These are phyloP conservation scores for Ogataea chonburiensis DNA, from an alignment of 805 yeast genomes.

Conservation along the genomic window DNA sequence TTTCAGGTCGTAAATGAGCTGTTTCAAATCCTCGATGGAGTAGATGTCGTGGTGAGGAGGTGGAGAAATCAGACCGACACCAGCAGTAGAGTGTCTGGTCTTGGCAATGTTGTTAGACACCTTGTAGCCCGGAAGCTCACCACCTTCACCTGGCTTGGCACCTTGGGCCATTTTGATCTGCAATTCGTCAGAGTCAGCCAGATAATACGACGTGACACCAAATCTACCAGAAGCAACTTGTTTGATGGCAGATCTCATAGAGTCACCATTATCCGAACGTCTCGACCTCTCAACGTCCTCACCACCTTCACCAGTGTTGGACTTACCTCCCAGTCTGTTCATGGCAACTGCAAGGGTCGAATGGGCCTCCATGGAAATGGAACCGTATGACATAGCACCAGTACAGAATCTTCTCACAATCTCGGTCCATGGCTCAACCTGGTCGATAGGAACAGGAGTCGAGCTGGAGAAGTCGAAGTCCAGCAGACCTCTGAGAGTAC, in stretches of 20 bases:
- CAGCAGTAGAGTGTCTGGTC: constrained; percentile 94
- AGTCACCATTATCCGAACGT: constrained; percentile 83
- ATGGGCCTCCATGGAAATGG: constrained; percentile 97
- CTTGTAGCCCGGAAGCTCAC: constrained; percentile 94
- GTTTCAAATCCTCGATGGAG: constrained; percentile 96
- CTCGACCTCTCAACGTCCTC: constrained; percentile 91
- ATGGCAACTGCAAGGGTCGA: constrained; percentile 97
- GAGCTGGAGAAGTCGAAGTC: constrained; percentile 81
- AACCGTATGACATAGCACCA: constrained; percentile 99
- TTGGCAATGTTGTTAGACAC: constrained; percentile 86
- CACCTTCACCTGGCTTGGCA: constrained; percentile 99
- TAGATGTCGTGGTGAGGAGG: constrained; percentile 99
- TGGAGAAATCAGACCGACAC: constrained; percentile 95
- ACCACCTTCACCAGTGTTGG: constrained; percentile 99
- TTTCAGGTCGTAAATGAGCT: constrained; percentile 91
- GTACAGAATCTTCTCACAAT: constrained; percentile 95
- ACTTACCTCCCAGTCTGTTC: constrained; percentile 97
- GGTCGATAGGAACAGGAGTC: constrained; percentile 85
- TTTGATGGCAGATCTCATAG: constrained; percentile 98
- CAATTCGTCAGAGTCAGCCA: constrained; percentile 94
- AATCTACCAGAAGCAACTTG: constrained; percentile 98
- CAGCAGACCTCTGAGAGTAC: constrained; percentile 90
- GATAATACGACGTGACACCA: constrained; percentile 93
- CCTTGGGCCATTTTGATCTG: constrained; percentile 99
- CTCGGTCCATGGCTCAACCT: constrained; percentile 99